A percentile compares a stretch with the other conserved stretches of the same genome.
These are phyloP conservation scores for Globisporangium canariense DNA, from an alignment of 352 stramenopile genomes.

Conservation along the genomic window DNA sequence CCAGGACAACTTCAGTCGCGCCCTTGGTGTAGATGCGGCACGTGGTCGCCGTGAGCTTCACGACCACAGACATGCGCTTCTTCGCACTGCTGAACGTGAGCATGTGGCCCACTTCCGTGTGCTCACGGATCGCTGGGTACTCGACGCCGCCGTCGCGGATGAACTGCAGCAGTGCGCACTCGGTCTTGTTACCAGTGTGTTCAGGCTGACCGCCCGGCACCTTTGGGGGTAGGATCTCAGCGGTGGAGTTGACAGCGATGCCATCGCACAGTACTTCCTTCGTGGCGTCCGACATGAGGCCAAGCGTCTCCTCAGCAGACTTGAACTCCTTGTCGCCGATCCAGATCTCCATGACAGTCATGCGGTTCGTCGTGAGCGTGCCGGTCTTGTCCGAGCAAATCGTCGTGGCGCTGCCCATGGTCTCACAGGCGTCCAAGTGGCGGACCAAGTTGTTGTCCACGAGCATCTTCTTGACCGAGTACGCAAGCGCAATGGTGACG, in stretches of 20 bases:
- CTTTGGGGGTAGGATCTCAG: slow-evolving; percentile 52
- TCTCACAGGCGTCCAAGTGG: slow-evolving; percentile 83
- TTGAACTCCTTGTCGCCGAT: slow-evolving; percentile 51
- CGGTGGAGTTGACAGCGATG: slow-evolving; percentile 58
- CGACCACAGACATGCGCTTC: slow-evolving; percentile 72
- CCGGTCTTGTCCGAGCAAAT: slow-evolving; percentile 96
- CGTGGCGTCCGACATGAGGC: slow-evolving; percentile 27
- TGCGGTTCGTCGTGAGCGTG: slow-evolving; percentile 95
- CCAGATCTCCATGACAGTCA: slow-evolving; percentile 91
- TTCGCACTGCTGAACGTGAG: slow-evolving; percentile 63
- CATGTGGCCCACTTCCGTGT: slow-evolving; percentile 50
- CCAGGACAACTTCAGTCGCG: slow-evolving; percentile 52
- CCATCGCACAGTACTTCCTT: slow-evolving; percentile 39
- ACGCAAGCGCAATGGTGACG: slow-evolving; percentile 95
- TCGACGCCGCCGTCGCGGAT: slow-evolving; percentile 45
- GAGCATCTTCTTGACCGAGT: slow-evolving; percentile 90
- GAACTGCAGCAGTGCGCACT: slow-evolving; percentile 57
- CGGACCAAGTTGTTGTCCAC: slow-evolving; percentile 87
- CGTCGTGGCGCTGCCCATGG: slow-evolving; percentile 90
- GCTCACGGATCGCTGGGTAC: slow-evolving; percentile 36
- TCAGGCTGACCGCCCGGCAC: slow-evolving; percentile 38
- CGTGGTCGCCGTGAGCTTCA: slow-evolving; percentile 35
- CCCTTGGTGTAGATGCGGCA: slow-evolving; percentile 64
- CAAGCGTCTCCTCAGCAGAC: slow-evolving; percentile 24
- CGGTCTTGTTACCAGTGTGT: slow-evolving; percentile 70